phyloP scores from a whole-genome alignment of 164 flowering plant species.

The Pachysandra terminalis region DNA sequence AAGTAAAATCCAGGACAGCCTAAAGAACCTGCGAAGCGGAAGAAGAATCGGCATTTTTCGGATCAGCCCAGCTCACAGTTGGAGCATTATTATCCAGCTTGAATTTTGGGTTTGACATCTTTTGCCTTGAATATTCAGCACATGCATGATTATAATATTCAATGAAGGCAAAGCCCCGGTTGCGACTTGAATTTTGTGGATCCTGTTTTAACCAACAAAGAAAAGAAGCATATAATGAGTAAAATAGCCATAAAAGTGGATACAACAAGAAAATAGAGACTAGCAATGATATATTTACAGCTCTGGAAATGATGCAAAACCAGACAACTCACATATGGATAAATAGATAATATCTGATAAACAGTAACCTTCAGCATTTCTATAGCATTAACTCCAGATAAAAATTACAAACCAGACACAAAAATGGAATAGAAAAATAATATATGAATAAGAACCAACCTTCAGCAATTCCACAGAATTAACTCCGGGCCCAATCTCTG shows the following conservation, averaged over 20 bases:
- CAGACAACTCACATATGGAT: background rate
- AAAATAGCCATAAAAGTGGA: background rate
- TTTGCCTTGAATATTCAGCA: slow-evolving; percentile 86
- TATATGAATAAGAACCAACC: slow-evolving; percentile 45
- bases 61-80: slow-evolving; percentile 95
- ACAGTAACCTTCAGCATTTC: too few relatives aligned
- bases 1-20: too few relatives aligned
- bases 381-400: too few relatives aligned
- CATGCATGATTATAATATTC: slow-evolving; percentile 92
- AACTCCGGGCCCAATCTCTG: slow-evolving; percentile 79
- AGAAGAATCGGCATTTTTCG: slow-evolving; percentile 65
- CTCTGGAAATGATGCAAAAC: background rate
- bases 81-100: slow-evolving; percentile 79
- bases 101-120: slow-evolving; percentile 73
- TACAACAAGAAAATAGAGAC: background rate
- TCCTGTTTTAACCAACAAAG: slow-evolving; percentile 44
- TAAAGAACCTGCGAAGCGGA: slow-evolving; percentile 65
- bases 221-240: background rate
- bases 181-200: slow-evolving; percentile 61
- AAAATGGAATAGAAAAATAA: background rate
- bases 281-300: background rate
- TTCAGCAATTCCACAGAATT: slow-evolving; percentile 58
- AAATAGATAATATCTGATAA: background rate
- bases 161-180: slow-evolving; percentile 93
- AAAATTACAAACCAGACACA: too few relatives aligned